Percentiles rank a stretch among this genome's conserved stretches.
Conservation (phyloP, 345 rosid genomes). For the Lepidium sativum region DNA sequence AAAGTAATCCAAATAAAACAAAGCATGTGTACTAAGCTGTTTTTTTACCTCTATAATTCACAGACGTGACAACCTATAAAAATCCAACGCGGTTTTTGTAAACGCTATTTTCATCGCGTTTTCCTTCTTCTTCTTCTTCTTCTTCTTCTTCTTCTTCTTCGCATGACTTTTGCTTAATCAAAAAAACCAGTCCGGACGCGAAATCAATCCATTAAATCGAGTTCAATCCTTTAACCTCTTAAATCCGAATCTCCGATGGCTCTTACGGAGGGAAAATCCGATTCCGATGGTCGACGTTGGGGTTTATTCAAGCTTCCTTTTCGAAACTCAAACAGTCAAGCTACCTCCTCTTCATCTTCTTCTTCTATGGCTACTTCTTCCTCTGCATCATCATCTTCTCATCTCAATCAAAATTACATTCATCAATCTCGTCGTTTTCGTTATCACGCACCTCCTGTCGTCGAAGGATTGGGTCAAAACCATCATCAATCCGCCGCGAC, state of each 20-base stretch:
- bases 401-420: constrained; percentile 23
- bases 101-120: constrained; percentile 2
- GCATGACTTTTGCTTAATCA: background rate
- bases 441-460: constrained; percentile 20
- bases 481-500: constrained; percentile 20
- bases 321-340: constrained; percentile 31
- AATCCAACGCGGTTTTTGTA: background rate
- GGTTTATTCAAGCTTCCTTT: constrained; percentile 68
- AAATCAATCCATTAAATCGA: constrained; percentile 20
- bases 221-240: background rate
- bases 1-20: too few species aligned
- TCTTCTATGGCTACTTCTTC: constrained; percentile 32
- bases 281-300: constrained; percentile 59
- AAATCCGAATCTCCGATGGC: constrained; percentile 44
- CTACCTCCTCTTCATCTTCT: background rate
- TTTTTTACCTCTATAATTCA: too few species aligned
- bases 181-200: constrained; percentile 8
- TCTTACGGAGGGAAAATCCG: constrained; percentile 42
- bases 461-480: constrained; percentile 41
- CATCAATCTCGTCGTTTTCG: constrained; percentile 27
- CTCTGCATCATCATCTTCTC: background rate
- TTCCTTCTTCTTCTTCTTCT: background rate
- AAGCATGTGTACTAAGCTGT: too few species aligned
- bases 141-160: too few species aligned
- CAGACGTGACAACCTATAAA: too few species aligned